These are phyloP conservation scores for Arthrinium phaeospermum DNA, from an alignment of 2,329 filamentous ascomycete genomes.

Conservation along the genomic window DNA sequence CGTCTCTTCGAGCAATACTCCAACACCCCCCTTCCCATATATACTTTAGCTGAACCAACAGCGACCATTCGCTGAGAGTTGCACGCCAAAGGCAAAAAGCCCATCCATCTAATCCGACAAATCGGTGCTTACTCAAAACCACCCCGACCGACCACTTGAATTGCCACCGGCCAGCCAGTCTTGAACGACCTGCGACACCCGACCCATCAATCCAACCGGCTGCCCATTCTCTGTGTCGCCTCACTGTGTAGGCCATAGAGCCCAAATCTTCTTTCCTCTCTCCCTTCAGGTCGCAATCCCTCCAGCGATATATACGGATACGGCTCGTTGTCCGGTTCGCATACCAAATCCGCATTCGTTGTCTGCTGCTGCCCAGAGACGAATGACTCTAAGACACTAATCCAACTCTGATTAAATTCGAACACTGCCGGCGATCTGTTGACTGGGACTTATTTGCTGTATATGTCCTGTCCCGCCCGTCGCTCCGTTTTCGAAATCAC, in stretches of 20 bases:
- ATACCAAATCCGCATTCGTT: background rate
- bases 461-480: slow-evolving; percentile 12
- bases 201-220: background rate
- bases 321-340: slow-evolving; percentile 3
- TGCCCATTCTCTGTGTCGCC: slow-evolving; percentile 1
- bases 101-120: background rate
- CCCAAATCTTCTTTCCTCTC: background rate
- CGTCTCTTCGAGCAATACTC: background rate
- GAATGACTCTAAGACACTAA: slow-evolving; percentile 8
- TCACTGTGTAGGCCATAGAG: background rate
- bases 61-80: slow-evolving; percentile 13
- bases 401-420: slow-evolving; percentile 11
- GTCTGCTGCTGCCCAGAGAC: background rate
- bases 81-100: slow-evolving; percentile 6
- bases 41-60: slow-evolving; percentile 7
- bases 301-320: slow-evolving; percentile 9
- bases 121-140: slow-evolving; percentile 9
- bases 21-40: slow-evolving; percentile 3
- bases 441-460: slow-evolving; percentile 7
- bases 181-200: slow-evolving; percentile 1
- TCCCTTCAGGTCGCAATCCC: background rate
- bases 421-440: slow-evolving; percentile 7
- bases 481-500: slow-evolving; percentile 3
- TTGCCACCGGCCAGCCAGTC: slow-evolving; percentile 13
- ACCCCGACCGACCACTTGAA: slow-evolving; percentile 7